Evolutionary conservation across 805 yeast species (phyloP).

Genomic region (Jamesozyma spencerorum): DNA sequence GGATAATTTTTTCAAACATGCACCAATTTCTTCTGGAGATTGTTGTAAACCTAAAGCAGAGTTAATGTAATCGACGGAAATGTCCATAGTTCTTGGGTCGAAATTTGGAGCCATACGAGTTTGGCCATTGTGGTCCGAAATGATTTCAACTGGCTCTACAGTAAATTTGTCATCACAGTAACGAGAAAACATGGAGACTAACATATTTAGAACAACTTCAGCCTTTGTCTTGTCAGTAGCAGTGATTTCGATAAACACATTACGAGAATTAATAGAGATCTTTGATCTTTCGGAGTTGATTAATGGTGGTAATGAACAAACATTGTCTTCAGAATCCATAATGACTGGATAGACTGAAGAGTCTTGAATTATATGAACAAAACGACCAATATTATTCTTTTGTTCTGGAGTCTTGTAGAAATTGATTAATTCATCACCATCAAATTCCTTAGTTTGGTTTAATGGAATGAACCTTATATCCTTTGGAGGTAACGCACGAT

Average conservation of each 20-base stretch:
- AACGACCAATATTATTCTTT: conserved; percentile 85
- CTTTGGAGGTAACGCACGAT: conserved; percentile 73
- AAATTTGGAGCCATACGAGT: conserved; percentile 70
- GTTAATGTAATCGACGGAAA: conserved; percentile 79
- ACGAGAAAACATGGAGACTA: conserved; percentile 92
- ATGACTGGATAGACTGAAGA: conserved; percentile 88
- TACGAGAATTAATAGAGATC: conserved; percentile 72
- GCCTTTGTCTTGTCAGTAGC: conserved; percentile 94
- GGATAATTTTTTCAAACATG: conserved; percentile 72
- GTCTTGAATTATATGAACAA: conserved; percentile 76
- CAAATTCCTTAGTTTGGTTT: conserved; percentile 59
- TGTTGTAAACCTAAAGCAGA: conserved; percentile 82
- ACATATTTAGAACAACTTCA: conserved; percentile 82
- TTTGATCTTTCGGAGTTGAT: conserved; percentile 89
- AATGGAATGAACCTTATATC: conserved; percentile 69
- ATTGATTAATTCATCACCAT: conserved; percentile 74
- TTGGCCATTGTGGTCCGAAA: conserved; percentile 71
- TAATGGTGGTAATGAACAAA: conserved; percentile 93
- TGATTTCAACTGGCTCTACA: conserved; percentile 81
- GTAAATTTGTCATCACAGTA: conserved; percentile 76
- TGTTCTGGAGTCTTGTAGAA: conserved; percentile 59
- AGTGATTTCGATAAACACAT: conserved; percentile 86
- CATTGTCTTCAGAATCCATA: conserved; percentile 62
- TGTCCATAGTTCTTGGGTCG: conserved; percentile 54
- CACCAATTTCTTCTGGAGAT: conserved; percentile 55